Percentiles rank a stretch among this genome's conserved stretches.
phyloP scores from a whole-genome alignment of 768 basidiomycete species.

The Lactifluus subvellereus region DNA sequence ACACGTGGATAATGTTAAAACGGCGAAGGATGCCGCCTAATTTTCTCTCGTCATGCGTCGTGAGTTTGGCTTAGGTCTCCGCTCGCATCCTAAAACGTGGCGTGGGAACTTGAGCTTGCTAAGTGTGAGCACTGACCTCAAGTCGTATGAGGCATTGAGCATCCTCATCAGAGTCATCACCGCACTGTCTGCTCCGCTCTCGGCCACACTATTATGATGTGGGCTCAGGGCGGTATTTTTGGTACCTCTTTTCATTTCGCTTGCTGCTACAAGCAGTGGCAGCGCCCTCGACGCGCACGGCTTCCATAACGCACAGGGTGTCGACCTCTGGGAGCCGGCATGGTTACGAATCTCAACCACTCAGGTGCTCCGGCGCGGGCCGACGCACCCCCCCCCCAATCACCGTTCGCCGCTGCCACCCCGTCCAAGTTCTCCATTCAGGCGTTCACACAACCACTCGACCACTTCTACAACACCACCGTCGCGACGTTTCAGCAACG shows the following conservation, averaged over 20 bases:
- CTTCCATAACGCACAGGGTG: slow-evolving; percentile 46
- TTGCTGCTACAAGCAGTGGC: not conserved
- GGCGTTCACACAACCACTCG: slow-evolving; percentile 81
- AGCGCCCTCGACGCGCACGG: not conserved
- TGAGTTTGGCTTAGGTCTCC: too few relatives aligned
- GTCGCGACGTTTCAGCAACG: slow-evolving; percentile 74
- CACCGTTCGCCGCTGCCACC: not conserved
- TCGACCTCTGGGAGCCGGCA: slow-evolving; percentile 53
- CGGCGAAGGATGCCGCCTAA: too few relatives aligned
- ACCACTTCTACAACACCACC: slow-evolving; percentile 59
- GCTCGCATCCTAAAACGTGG: too few relatives aligned
- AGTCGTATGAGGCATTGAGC: too few relatives aligned
- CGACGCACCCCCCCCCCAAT: slow-evolving; percentile 5
- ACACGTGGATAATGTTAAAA: too few relatives aligned
- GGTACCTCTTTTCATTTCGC: not conserved
- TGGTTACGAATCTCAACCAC: not conserved
- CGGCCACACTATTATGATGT: not conserved
- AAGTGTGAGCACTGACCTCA: too few relatives aligned
- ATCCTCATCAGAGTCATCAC: too few relatives aligned
- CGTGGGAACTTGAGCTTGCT: too few relatives aligned
- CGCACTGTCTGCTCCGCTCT: not conserved
- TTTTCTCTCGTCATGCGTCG: too few relatives aligned
- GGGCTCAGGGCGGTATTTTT: not conserved
- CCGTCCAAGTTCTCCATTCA: slow-evolving; percentile 41
- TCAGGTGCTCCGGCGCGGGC: not conserved